Conservation (phyloP, 352 stramenopile genomes). For the Aphanomyces invadans region DNA sequence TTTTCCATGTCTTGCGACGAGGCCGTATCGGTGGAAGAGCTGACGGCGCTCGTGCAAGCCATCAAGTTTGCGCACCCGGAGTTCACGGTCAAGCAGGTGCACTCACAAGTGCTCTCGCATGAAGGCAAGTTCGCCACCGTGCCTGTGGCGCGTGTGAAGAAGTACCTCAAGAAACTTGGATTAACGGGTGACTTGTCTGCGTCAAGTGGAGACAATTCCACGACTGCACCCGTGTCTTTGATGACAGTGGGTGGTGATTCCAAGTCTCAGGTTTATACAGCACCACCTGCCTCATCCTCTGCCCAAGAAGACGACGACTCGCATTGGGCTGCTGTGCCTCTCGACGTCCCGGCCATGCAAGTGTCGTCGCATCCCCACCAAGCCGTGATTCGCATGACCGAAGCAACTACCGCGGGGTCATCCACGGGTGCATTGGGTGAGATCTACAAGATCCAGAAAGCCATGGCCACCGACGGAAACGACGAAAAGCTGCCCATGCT, state of each 20-base stretch:
- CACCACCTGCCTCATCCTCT: background rate
- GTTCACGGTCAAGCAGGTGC: constrained; percentile 75
- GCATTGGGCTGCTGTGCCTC: constrained; percentile 71
- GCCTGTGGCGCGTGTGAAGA: constrained; percentile 73
- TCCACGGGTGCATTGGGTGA: constrained; percentile 65
- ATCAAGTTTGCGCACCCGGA: constrained; percentile 82
- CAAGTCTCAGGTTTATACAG: constrained; percentile 40
- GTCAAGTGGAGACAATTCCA: background rate
- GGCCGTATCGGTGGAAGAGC: constrained; percentile 59
- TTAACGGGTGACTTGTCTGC: constrained; percentile 29
- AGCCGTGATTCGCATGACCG: constrained; percentile 80
- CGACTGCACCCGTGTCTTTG: constrained; percentile 48
- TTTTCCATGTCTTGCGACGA: background rate
- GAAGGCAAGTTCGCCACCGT: constrained; percentile 70
- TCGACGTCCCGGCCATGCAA: constrained; percentile 75
- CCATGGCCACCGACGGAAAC: constrained; percentile 40
- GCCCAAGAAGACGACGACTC: constrained; percentile 28
- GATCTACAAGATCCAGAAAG: constrained; percentile 88
- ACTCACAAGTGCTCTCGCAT: constrained; percentile 66
- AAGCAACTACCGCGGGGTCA: constrained; percentile 53
- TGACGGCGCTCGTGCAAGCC: constrained; percentile 77
- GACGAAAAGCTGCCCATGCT: constrained; percentile 71
- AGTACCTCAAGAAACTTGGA: constrained; percentile 78
- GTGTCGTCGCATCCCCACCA: constrained; percentile 71
- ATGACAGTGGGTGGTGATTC: constrained; percentile 77